phyloP scores from a whole-genome alignment of 306 rosid species.

The Mimosa pudica region DNA sequence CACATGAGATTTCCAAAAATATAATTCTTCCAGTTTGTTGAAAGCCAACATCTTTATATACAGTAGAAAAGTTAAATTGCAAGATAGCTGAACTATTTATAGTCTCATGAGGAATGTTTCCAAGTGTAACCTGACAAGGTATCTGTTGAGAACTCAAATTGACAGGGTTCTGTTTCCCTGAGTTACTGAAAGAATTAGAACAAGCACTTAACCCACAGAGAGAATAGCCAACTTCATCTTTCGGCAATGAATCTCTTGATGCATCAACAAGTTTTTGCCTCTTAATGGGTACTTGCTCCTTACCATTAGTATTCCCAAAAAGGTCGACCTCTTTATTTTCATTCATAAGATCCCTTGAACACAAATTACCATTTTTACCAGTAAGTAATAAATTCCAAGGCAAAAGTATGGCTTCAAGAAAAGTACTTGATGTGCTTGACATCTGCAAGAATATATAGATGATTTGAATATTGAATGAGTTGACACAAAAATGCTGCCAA shows the following conservation, averaged over 20 bases:
- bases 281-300: conserved; percentile 48
- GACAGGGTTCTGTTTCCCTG: conserved; percentile 36
- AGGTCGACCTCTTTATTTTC: conserved; percentile 42
- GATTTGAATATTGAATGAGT: background rate
- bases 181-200: conserved; percentile 43
- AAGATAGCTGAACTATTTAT: conserved; percentile 51
- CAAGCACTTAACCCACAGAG: conserved; percentile 44
- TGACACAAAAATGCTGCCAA: conserved; percentile 22
- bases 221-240: conserved; percentile 41
- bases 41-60: conserved; percentile 36
- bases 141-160: conserved; percentile 45
- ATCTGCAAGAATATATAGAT: conserved; percentile 39
- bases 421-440: conserved; percentile 52
- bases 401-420: conserved; percentile 71
- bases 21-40: conserved; percentile 53
- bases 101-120: conserved; percentile 41
- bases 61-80: conserved; percentile 36
- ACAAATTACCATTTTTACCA: conserved; percentile 37
- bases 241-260: conserved; percentile 37
- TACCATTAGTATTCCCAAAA: conserved; percentile 26
- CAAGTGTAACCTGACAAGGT: conserved; percentile 58
- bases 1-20: conserved; percentile 72
- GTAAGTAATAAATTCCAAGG: conserved; percentile 62
- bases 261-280: conserved; percentile 51
- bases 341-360: conserved; percentile 41